Base-by-base conservation (phyloP, 2,329 filamentous ascomycete species). In the Alternaria novae-zelandiae region DNA sequence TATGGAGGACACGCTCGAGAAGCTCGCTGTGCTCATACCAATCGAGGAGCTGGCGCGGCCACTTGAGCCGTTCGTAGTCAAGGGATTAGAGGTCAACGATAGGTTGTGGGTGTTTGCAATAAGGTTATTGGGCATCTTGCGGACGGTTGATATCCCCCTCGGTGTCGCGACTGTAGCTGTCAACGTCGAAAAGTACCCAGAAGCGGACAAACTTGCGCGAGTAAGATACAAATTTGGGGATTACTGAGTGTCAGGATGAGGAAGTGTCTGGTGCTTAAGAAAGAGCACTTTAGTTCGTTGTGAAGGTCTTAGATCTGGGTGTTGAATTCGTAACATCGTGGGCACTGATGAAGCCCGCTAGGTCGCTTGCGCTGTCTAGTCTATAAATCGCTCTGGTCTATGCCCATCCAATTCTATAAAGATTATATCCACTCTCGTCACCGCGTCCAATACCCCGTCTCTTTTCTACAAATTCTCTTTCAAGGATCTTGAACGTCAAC, bases 351-450 rank as follows among this genome's bases (percentile, higher is more conserved):
- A 36, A 21, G 50, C 28, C 50, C 26, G 13, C 25, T 17, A 11
- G 28, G 30, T 15, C 36, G 21, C 53, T 54, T 28, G 32, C 53
- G 36, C 53, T 30, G 44, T 41, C 25, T 20, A 36, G 4, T 63
- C 45, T 51, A 53, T 53, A 20, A 30, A 17, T 30, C 7, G n/a
- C 23, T 20, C n/a, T 45, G 17, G 13, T 64, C 63, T 66, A 67
- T 55, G 54, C 66, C 78, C 77, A 80, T 15, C 73, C 71, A 55
- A 79, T 79, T 46, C 64, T 69, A 59, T 77, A 79, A 26, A 80
- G 54, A 36, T 70, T 71, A 58, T 80, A 80, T 13, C 74, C 73
- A 13, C 60, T 71, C 59, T 80, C 78, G 55, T 80, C 78, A 2
- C 78, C 77, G 20, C 77, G 59, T 7, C 78, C 78, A 54, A 79